Evolutionary conservation across 73 alveolate species (phyloP).

Genomic region (Blepharisma stoltei): DNA sequence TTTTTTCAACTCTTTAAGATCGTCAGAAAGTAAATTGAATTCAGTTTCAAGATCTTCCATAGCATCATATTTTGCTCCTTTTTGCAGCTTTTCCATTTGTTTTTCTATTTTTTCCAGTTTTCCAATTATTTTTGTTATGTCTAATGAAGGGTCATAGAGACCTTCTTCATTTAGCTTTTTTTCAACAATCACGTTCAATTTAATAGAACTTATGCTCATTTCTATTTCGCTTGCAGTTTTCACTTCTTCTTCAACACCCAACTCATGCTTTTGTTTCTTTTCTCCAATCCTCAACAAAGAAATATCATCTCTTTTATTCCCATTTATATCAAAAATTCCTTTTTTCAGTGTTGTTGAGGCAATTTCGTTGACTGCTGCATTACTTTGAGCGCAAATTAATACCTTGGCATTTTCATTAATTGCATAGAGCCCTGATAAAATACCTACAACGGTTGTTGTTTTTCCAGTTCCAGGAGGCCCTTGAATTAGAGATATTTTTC

Average conservation of each 20-base stretch:
- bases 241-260: background rate
- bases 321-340: slow-evolving; percentile 21
- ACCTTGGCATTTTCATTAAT: background rate
- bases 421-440: slow-evolving; percentile 34
- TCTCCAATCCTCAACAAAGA: slow-evolving; percentile 51
- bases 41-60: background rate
- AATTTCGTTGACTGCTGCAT: slow-evolving; percentile 33
- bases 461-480: slow-evolving; percentile 96
- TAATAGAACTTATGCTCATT: background rate
- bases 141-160: too few relatives aligned
- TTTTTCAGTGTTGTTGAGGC: background rate
- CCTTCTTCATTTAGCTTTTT: background rate
- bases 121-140: background rate
- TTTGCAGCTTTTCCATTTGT: background rate
- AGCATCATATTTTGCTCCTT: background rate
- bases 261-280: background rate
- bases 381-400: slow-evolving; percentile 25
- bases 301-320: slow-evolving; percentile 36
- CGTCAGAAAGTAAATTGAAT: background rate
- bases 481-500: slow-evolving; percentile 56
- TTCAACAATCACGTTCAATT: background rate
- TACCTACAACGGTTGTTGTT: slow-evolving; percentile 67
- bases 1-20: slow-evolving; percentile 32
- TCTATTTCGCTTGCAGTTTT: background rate
- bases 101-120: background rate